Conservation (phyloP, 1,284 basidiomycete genomes). For the Ustilago cynodontis region DNA sequence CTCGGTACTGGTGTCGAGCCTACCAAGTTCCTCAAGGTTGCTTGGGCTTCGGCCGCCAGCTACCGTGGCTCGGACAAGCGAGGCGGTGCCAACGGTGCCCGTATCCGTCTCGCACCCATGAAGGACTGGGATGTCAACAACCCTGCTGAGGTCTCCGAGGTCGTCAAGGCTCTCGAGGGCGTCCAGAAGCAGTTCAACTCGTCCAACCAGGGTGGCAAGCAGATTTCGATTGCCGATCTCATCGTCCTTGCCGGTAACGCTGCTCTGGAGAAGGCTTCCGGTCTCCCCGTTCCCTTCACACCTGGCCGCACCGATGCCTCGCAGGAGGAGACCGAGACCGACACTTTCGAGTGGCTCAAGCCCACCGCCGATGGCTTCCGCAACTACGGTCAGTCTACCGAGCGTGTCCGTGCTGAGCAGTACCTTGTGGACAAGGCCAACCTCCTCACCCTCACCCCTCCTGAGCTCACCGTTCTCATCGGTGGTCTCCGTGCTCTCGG, state of each 20-base stretch:
- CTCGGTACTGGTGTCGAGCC: conserved; percentile 41
- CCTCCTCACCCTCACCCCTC: conserved; percentile 40
- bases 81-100: conserved; percentile 48
- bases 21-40: conserved; percentile 40
- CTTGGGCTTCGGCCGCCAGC: conserved; percentile 43
- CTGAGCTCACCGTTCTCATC: conserved; percentile 45
- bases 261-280: conserved; percentile 49
- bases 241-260: conserved; percentile 47
- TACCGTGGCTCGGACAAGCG: conserved; percentile 45
- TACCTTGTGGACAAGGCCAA: conserved; percentile 46
- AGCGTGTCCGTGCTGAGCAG: conserved; percentile 43
- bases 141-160: conserved; percentile 36
- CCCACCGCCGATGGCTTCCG: conserved; percentile 45
- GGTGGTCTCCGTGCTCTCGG: conserved; percentile 48
- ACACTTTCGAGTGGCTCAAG: conserved; percentile 42
- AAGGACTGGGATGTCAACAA: conserved; percentile 52
- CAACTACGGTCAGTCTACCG: conserved; percentile 41
- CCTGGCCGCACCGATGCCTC: conserved; percentile 42
- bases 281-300: conserved; percentile 44
- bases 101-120: conserved; percentile 47
- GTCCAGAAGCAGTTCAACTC: conserved; percentile 50
- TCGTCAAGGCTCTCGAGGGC: conserved; percentile 42
- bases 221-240: conserved; percentile 47
- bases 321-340: conserved; percentile 41
- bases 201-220: conserved; percentile 41